These are phyloP conservation scores for Candida qinlingensis DNA, from an alignment of 805 yeast species.

Conservation along the genomic window DNA sequence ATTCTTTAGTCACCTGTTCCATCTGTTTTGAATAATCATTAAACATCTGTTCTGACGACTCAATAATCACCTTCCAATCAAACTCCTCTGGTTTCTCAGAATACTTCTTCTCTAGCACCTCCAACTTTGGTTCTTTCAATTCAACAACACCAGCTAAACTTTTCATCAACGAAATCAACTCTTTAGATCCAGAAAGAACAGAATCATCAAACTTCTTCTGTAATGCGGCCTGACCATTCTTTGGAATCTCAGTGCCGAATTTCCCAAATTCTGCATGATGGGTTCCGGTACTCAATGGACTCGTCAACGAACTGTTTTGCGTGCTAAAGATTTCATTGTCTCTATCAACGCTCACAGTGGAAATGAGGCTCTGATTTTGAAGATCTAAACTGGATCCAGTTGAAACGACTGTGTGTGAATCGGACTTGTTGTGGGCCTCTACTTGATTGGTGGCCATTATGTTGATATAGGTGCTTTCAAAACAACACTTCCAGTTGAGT, in stretches of 20 bases:
- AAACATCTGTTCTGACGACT: conserved; percentile 14
- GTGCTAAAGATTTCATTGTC: conserved; percentile 1
- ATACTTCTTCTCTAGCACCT: neutral
- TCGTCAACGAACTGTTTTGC: neutral
- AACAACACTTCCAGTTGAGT: too few relatives aligned
- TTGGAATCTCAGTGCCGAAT: too few relatives aligned
- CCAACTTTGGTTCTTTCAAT: neutral
- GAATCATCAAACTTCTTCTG: neutral
- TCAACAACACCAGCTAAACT: neutral
- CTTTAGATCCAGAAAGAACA: neutral
- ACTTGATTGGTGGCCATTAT: too few relatives aligned
- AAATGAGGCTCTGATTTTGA: conserved; percentile 6
- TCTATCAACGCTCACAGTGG: conserved; percentile 4
- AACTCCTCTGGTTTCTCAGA: conserved; percentile 1
- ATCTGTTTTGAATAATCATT: conserved; percentile 17
- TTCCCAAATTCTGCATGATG: neutral
- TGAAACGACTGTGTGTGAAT: neutral
- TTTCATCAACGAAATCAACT: conserved; percentile 7
- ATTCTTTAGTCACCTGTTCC: conserved; percentile 19
- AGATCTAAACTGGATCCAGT: neutral
- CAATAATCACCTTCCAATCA: conserved; percentile 15
- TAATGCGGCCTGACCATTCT: neutral
- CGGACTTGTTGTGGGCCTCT: too few relatives aligned
- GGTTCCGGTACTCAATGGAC: conserved; percentile 5
- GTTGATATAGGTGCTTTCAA: too few relatives aligned